Percentiles rank a stretch among this genome's conserved stretches.
phyloP scores from a whole-genome alignment of 345 rosid species.

The Syzygium aromaticum region DNA sequence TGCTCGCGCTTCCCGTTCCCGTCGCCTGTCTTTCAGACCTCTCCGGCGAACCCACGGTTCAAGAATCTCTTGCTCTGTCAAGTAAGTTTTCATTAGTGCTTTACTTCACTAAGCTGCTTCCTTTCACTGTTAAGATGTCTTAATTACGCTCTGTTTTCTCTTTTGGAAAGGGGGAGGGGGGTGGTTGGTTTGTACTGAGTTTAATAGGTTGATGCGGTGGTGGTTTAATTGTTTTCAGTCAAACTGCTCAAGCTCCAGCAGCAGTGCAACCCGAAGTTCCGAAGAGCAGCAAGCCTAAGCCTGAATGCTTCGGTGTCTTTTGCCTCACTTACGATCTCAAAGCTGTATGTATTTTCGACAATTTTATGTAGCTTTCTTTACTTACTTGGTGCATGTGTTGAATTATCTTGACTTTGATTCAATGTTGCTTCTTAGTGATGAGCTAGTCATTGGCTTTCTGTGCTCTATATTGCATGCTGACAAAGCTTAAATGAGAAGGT shows the following conservation, averaged over 20 bases:
- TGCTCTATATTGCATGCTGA: background rate
- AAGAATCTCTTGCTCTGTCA: conserved; percentile 60
- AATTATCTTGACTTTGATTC: background rate
- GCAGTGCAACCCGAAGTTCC: conserved; percentile 34
- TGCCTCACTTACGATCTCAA: conserved; percentile 90
- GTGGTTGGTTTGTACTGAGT: background rate
- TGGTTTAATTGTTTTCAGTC: background rate
- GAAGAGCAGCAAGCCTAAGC: conserved; percentile 34
- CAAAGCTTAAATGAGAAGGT: background rate
- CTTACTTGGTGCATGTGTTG: background rate
- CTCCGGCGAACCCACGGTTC: conserved; percentile 19
- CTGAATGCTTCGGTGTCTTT: conserved; percentile 86
- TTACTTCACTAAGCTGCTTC: background rate
- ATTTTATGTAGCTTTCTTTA: background rate
- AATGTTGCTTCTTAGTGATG: background rate
- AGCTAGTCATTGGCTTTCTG: background rate
- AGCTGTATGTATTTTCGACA: conserved; percentile 41
- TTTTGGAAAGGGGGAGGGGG: background rate
- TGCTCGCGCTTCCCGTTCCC: conserved; percentile 32
- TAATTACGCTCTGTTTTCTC: background rate
- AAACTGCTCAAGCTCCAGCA: conserved; percentile 42
- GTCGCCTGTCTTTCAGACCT: conserved; percentile 39
- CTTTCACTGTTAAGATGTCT: background rate
- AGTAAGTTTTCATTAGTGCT: background rate
- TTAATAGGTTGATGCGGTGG: conserved; percentile 4